These are phyloP conservation scores for Hanseniaspora taiwanica DNA, from an alignment of 805 yeast genomes.

Conservation along the genomic window DNA sequence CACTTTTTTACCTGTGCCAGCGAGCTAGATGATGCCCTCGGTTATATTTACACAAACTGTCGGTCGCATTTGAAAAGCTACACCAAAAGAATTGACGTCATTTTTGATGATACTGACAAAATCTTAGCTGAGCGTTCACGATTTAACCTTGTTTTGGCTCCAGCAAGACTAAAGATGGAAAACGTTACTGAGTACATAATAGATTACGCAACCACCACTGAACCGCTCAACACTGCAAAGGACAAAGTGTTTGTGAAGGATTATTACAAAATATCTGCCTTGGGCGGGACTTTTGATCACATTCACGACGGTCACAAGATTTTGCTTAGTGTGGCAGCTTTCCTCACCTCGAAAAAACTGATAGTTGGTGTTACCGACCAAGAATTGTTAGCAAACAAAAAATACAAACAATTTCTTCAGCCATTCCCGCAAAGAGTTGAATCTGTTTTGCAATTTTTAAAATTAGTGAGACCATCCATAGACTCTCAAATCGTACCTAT, in stretches of 20 bases:
- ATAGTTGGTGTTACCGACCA: conserved; percentile 81
- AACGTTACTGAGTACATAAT: not conserved
- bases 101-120: not conserved
- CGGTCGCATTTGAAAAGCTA: not conserved
- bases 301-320: conserved; percentile 92
- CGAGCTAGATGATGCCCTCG: not conserved
- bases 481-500: conserved; percentile 45
- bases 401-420: conserved; percentile 54
- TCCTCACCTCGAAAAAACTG: conserved; percentile 38
- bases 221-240: not conserved
- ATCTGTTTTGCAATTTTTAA: conserved; percentile 37
- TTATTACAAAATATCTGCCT: conserved; percentile 34
- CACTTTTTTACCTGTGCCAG: not conserved
- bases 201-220: not conserved
- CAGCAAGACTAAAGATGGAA: not conserved
- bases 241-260: conserved; percentile 15
- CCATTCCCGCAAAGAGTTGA: conserved; percentile 37
- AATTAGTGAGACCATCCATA: conserved; percentile 32
- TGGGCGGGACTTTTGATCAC: conserved; percentile 97
- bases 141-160: not conserved
- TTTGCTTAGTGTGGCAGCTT: conserved; percentile 58
- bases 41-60: not conserved
- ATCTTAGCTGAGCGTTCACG: not conserved
- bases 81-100: not conserved
- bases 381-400: conserved; percentile 59